These are phyloP conservation scores for Pseudozyma sp. DNA, from an alignment of 1,284 basidiomycete genomes.

Conservation along the genomic window DNA sequence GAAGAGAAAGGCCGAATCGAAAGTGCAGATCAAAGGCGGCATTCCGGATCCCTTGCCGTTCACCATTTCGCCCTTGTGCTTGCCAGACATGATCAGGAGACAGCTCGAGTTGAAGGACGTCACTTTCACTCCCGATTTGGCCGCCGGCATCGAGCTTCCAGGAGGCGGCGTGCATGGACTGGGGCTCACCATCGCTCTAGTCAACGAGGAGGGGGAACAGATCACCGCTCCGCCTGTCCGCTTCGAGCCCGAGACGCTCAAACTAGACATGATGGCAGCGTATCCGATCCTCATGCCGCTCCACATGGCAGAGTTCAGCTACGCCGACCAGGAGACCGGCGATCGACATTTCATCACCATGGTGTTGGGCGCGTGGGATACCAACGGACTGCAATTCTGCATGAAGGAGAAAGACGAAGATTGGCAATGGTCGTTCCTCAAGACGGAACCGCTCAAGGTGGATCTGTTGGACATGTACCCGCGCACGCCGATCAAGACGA, in stretches of 20 bases:
- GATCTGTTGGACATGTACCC: conserved; percentile 35
- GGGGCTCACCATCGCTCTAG: conserved; percentile 18
- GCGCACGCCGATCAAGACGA: conserved; percentile 23
- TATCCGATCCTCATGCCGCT: conserved; percentile 50
- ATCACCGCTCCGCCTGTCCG: conserved; percentile 23
- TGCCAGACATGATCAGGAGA: conserved; percentile 38
- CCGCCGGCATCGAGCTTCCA: conserved; percentile 25
- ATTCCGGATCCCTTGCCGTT: conserved; percentile 44
- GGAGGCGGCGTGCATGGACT: conserved; percentile 27
- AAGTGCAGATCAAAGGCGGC: conserved; percentile 36
- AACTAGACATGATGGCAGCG: conserved; percentile 42
- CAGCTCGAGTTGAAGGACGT: conserved; percentile 30
- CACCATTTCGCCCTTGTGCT: conserved; percentile 45
- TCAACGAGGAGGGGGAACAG: conserved; percentile 28
- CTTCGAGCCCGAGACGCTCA: conserved; percentile 41
- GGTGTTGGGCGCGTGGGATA: conserved; percentile 43
- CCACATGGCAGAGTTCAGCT: conserved; percentile 43
- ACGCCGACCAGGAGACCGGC: conserved; percentile 13
- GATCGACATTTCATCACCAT: conserved; percentile 22
- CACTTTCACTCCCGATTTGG: conserved; percentile 31
- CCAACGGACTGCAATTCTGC: conserved; percentile 31
- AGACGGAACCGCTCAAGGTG: conserved; percentile 16
- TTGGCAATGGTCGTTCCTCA: conserved; percentile 23
- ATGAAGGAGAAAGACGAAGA: conserved; percentile 37
- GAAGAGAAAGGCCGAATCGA: conserved; percentile 9